phyloP scores from a whole-genome alignment of 179 eudicot species.

The Spergularia azorica region DNA sequence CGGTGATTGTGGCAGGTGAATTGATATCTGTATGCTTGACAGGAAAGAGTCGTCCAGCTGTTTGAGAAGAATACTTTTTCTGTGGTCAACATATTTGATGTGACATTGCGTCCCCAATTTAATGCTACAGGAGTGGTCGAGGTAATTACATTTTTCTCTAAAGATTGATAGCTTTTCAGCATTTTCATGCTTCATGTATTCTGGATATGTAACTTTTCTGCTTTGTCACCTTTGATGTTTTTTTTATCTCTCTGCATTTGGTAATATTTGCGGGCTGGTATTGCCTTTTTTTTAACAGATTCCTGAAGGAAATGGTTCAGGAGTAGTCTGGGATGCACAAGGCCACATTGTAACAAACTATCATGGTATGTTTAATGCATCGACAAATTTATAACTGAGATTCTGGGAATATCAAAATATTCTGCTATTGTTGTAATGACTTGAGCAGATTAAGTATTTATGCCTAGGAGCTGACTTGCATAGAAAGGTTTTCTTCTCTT shows the following conservation, averaged over 20 bases:
- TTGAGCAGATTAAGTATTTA: too few relatives aligned
- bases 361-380: constrained; percentile 63
- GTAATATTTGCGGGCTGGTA: background rate
- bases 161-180: background rate
- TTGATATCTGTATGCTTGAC: constrained; percentile 60
- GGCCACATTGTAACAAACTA: constrained; percentile 98
- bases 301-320: constrained; percentile 99
- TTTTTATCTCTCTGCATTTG: background rate
- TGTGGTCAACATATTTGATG: constrained; percentile 98
- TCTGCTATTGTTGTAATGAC: too few relatives aligned
- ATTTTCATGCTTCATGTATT: background rate
- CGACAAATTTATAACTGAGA: background rate
- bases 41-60: constrained; percentile 86
- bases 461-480: background rate
- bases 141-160: constrained; percentile 43
- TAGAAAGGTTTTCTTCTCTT: background rate
- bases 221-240: constrained; percentile 11
- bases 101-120: constrained; percentile 92
- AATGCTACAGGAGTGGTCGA: constrained; percentile 84
- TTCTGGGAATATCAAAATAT: too few relatives aligned
- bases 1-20: constrained; percentile 50
- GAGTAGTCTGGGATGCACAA: constrained; percentile 89
- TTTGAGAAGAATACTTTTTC: constrained; percentile 97
- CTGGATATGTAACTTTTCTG: background rate
- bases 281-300: constrained; percentile 41